Conservation (phyloP, 2,329 filamentous ascomycete species). For the Hyphodiscus sp. region DNA sequence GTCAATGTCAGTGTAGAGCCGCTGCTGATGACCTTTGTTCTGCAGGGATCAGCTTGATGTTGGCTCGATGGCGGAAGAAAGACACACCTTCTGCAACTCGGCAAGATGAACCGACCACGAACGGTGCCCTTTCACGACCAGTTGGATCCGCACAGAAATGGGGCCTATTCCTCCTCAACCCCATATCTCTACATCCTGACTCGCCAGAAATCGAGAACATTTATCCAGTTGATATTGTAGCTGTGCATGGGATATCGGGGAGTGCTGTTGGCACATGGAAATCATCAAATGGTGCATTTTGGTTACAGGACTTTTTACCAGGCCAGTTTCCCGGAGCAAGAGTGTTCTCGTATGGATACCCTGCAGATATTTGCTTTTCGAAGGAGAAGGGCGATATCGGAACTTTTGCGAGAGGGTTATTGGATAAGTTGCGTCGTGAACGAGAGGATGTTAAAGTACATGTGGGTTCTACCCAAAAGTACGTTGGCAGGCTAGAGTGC, state of each 20-base stretch:
- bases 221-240: conserved; percentile 12
- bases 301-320: conserved; percentile 12
- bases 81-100: no score
- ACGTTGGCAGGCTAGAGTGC: background rate
- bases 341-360: conserved; percentile 14
- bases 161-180: background rate
- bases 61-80: no score
- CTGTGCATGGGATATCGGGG: conserved; percentile 14
- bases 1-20: no score
- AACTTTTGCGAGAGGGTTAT: conserved; percentile 3
- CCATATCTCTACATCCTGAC: background rate
- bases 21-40: no score
- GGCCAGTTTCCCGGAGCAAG: conserved; percentile 5
- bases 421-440: background rate
- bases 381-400: conserved; percentile 3
- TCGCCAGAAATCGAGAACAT: background rate
- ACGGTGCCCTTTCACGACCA: no score
- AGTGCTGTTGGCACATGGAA: conserved; percentile 11
- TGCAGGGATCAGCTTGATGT: no score
- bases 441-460: background rate
- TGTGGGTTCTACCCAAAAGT: background rate
- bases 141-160: background rate
- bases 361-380: conserved; percentile 6
- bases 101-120: no score
- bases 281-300: conserved; percentile 5